Evolutionary conservation across 2,329 filamentous ascomycete genomes (phyloP).

Genomic region (Calonectria naviculata): DNA sequence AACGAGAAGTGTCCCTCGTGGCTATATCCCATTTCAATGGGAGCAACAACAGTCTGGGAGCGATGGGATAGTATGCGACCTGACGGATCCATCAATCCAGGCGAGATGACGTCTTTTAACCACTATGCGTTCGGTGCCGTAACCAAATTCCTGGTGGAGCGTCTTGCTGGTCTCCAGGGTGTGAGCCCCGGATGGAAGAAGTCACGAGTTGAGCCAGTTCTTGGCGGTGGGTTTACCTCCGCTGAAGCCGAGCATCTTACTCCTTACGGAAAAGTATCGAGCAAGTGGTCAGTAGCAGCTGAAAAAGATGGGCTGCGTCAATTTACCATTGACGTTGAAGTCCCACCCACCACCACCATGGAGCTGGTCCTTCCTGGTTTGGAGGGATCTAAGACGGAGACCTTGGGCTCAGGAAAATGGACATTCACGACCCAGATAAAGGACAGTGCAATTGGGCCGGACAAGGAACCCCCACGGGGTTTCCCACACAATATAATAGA

Average conservation of each 20-base stretch:
- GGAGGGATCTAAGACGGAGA: constrained; percentile 16
- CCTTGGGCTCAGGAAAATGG: constrained; percentile 33
- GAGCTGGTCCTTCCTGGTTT: constrained; percentile 30
- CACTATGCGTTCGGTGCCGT: constrained; percentile 55
- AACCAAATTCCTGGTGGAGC: constrained; percentile 49
- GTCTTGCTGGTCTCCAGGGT: constrained; percentile 35
- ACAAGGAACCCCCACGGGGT: constrained; percentile 6
- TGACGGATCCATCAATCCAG: constrained; percentile 50
- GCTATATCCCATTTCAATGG: constrained; percentile 52
- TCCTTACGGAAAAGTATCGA: constrained; percentile 34
- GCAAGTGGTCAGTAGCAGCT: constrained; percentile 33
- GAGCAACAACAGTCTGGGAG: constrained; percentile 55
- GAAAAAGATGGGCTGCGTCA: neutral
- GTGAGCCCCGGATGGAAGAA: constrained; percentile 40
- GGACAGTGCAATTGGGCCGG: neutral
- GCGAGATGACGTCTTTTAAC: constrained; percentile 55
- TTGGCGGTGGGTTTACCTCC: constrained; percentile 32
- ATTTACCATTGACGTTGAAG: constrained; percentile 19
- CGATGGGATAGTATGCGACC: constrained; percentile 53
- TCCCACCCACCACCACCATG: constrained; percentile 33
- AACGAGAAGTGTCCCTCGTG: constrained; percentile 49
- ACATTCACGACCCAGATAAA: constrained; percentile 20
- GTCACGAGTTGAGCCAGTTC: constrained; percentile 25
- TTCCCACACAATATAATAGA: constrained; percentile 18
- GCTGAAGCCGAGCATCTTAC: constrained; percentile 33